A percentile compares a stretch with the other conserved stretches of the same genome.
These are phyloP conservation scores for Nicotiana sylvestris DNA, from an alignment of 257 asterid species.

Conservation along the genomic window DNA sequence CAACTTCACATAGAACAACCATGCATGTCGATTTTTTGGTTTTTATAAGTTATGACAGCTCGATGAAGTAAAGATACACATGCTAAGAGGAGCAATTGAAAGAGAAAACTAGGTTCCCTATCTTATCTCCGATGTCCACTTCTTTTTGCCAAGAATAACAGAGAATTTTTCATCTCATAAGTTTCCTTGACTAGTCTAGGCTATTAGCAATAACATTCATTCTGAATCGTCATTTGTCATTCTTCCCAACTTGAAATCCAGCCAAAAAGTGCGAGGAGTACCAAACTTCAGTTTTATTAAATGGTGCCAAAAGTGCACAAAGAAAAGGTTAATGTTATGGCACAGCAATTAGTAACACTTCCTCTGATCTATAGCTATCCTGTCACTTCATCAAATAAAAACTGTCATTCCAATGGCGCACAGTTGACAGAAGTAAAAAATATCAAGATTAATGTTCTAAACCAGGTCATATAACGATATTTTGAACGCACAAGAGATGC, in stretches of 20 bases:
- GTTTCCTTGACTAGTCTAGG: background rate
- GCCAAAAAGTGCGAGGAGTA: slow-evolving; percentile 4
- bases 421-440: background rate
- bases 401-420: background rate
- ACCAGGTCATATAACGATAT: background rate
- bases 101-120: background rate
- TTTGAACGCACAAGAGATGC: background rate
- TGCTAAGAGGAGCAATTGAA: background rate
- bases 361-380: background rate
- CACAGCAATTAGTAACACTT: background rate
- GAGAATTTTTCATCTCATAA: background rate
- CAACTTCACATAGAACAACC: background rate
- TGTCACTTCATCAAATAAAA: background rate
- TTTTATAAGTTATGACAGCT: background rate
- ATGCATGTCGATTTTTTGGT: background rate
- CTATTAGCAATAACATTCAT: background rate
- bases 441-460: background rate
- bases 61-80: background rate
- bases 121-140: background rate
- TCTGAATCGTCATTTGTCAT: background rate
- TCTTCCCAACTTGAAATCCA: background rate
- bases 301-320: background rate
- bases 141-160: background rate
- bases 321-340: background rate
- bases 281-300: background rate